Base-by-base conservation (phyloP, 805 yeast species). In the Jamesozyma piceae region DNA sequence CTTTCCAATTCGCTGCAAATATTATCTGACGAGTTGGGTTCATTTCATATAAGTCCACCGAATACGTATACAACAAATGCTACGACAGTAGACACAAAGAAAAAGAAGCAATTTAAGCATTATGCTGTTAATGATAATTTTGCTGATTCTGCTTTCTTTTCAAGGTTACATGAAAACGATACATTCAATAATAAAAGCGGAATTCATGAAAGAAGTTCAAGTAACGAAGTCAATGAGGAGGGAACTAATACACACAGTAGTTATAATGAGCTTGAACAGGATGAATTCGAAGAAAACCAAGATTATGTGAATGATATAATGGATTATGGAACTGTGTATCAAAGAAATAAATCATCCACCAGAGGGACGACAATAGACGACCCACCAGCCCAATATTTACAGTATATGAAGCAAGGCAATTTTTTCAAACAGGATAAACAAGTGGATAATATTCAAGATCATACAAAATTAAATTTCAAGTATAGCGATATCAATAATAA, bases 271-370 rank as follows among this genome's bases (percentile, higher is more conserved):
- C 10, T 15, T 31, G 18, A n/a, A 11, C 34, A 31, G 9, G 40
- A 33, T 21, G 32, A 28, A 5, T 33, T 36, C 15, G 35, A 32
- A 6, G 15, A 35, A 27, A 35, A 42, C 27, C 5, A 22, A 10
- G 42, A 29, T 29, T n/a, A 10, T n/a, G 11, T n/a, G 18, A 17
- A 17, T 15, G 4, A 5, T 15, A 5, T 35, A 14, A 35, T 41
- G 28, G 40, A 35, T 10, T 39, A 37, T 29, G 42, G 39, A 3
- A 43, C 49, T 14, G 49, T 47, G 1, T 35, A 44, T 40, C 52
- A 27, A 43, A 42, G 43, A 43, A 45, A 39, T 39, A 41, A 43
- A 29, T 29, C 43, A 8, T 35, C 45, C 2, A 37, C 45, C 17
- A 34, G 39, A 28, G 44, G 44, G 5, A 43, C 47, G 14, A 39